Percentiles rank a stretch among this genome's conserved stretches.
These are phyloP conservation scores for Cystofilobasidium ferigula DNA, from an alignment of 768 basidiomycete species.

Conservation along the genomic window DNA sequence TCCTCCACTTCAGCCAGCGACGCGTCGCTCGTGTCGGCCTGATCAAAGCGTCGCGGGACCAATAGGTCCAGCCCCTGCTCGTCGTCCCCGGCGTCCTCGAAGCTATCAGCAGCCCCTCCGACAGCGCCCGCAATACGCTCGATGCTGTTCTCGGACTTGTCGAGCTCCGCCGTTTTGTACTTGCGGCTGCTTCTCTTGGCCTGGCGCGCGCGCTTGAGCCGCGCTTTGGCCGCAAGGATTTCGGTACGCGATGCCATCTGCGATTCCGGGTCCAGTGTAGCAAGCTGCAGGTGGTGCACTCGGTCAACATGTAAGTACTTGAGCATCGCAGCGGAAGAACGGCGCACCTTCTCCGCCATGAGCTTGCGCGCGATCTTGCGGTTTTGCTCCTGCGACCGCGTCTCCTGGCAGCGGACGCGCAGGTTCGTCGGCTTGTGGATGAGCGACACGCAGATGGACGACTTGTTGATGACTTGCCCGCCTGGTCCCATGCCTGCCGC, in stretches of 20 bases:
- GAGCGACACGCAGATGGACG: conserved; percentile 62
- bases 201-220: conserved; percentile 5
- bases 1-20: too few relatives aligned
- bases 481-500: conserved; percentile 73
- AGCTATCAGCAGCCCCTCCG: background rate
- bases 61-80: too few relatives aligned
- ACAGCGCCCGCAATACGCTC: background rate
- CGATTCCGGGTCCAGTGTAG: background rate
- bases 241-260: background rate
- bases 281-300: conserved; percentile 2
- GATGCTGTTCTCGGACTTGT: background rate
- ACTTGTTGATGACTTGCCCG: conserved; percentile 96
- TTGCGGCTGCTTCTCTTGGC: background rate
- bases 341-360: conserved; percentile 57
- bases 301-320: too few relatives aligned
- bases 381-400: conserved; percentile 70
- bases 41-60: too few relatives aligned
- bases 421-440: conserved; percentile 80
- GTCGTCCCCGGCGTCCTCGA: too few relatives aligned
- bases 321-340: background rate
- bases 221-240: conserved; percentile 1
- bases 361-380: conserved; percentile 62
- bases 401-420: conserved; percentile 76
- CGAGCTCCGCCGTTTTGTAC: background rate
- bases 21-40: too few relatives aligned